These are phyloP conservation scores for Naegleria lovaniensis DNA, from an alignment of 208 protist species.

Conservation along the genomic window DNA sequence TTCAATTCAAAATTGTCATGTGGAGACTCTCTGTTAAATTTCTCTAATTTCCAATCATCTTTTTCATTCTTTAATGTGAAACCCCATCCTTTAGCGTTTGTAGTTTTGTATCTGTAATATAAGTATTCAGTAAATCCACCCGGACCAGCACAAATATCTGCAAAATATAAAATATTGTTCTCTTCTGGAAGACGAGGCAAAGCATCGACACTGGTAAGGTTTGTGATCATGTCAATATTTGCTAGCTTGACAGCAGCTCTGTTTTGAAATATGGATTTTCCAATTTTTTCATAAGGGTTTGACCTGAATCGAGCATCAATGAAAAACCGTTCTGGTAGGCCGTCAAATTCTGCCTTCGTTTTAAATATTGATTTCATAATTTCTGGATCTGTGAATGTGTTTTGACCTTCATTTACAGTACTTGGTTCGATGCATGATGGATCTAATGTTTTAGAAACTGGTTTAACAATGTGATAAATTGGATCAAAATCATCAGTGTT, in stretches of 20 bases:
- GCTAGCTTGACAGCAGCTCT: conserved; percentile 21
- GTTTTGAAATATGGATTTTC: conserved; percentile 24
- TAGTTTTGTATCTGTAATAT: neutral
- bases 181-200: neutral
- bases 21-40: conserved; percentile 35
- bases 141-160: conserved; percentile 29
- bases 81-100: conserved; percentile 34
- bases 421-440: neutral
- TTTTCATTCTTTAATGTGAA: conserved; percentile 40
- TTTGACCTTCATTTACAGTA: neutral
- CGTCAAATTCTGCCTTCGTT: conserved; percentile 3
- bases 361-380: neutral
- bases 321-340: neutral
- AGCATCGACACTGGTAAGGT: neutral
- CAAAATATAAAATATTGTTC: conserved; percentile 12
- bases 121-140: conserved; percentile 28
- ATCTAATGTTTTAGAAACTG: neutral
- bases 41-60: conserved; percentile 40
- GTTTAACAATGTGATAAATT: neutral
- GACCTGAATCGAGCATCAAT: neutral
- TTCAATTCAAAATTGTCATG: neutral
- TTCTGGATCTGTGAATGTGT: neutral
- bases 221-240: neutral
- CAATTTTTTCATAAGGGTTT: conserved; percentile 25
- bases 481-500: neutral